Evolutionary conservation across 495 filamentous ascomycete genomes (phyloP).

Genomic region (Penicillium parvum): DNA sequence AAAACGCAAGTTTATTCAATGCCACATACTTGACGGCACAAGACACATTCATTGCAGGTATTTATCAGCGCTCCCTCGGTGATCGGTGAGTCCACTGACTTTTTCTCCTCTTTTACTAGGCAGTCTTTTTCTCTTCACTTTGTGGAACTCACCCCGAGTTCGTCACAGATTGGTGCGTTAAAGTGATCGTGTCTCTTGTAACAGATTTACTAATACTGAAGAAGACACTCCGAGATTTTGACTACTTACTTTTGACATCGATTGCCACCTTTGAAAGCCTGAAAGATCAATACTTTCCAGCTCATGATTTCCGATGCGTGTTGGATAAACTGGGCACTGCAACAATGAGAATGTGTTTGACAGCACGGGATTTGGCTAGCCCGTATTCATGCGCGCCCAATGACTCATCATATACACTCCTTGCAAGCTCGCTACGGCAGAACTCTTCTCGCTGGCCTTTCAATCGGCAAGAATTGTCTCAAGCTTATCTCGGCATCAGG

Average conservation of each 20-base stretch:
- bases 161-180: no score
- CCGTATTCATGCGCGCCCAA: no score
- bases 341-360: constrained; percentile 85
- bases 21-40: constrained; percentile 95
- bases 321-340: constrained; percentile 95
- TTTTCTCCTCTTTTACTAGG: not conserved
- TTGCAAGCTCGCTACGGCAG: no score
- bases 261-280: constrained; percentile 76
- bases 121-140: constrained; percentile 3
- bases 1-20: constrained; percentile 83
- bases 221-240: constrained; percentile 93
- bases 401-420: no score
- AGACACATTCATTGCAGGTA: constrained; percentile 97
- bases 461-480: no score
- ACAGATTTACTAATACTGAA: no score
- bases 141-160: no score
- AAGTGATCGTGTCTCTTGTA: no score
- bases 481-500: no score
- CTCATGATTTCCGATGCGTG: constrained; percentile 82
- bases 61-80: no score
- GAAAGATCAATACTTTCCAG: constrained; percentile 73
- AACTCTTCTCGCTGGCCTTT: no score
- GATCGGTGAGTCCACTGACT: no score
- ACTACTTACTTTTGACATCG: constrained; percentile 89
- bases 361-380: constrained; percentile 79